Evolutionary conservation across 768 basidiomycete species (phyloP), one percentile per base, ranked within the genome.

Genomic region (Kwoniella sp.): DNA sequence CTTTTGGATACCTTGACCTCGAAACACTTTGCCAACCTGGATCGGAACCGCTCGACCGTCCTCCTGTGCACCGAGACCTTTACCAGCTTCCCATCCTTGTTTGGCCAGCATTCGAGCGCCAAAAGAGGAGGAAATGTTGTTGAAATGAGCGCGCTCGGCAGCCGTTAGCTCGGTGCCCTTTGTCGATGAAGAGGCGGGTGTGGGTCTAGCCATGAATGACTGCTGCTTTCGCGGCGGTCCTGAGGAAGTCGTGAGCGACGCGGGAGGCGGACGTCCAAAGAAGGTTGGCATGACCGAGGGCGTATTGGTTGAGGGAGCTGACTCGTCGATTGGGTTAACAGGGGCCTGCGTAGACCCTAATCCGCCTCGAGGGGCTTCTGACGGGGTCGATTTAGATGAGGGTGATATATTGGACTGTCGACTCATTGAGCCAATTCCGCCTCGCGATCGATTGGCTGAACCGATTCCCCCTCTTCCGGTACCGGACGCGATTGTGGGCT

Each of bases 21-120:
- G 62, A 23, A 75, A 51, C 7, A 76, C 61, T 29, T 71, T 71
- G 13, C 77, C 77, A 11, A 72, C 70, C 23, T 73, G 67, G 2
- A 81, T 72, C 1, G 79, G 79, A 0, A 81, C 78, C 7, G 79
- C 79, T 50, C 76, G 70, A 61, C 79, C 79, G 41, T 73, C 69
- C 30, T 76, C 72, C 29, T 75, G 70, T 7, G 62, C 56, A 58
- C 79, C 79, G 9, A 81, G 62, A 70, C 79, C 79, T 66, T 81
- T 77, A 30, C 84, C 95, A 0, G 88, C 83, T 75, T 88, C 84
- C 95, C 96, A 99, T 8, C 96, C 96, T 89, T 94, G 93, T 83
- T 94, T 98, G 30, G 86, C 86, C 25, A 99, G 86, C 86, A 98
- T 87, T 62, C 89, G 88, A 22, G 94, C 90, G 71, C 93, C 95